phyloP scores from a whole-genome alignment of 495 filamentous ascomycete genomes.

The Talaromyces nanjingensis region DNA sequence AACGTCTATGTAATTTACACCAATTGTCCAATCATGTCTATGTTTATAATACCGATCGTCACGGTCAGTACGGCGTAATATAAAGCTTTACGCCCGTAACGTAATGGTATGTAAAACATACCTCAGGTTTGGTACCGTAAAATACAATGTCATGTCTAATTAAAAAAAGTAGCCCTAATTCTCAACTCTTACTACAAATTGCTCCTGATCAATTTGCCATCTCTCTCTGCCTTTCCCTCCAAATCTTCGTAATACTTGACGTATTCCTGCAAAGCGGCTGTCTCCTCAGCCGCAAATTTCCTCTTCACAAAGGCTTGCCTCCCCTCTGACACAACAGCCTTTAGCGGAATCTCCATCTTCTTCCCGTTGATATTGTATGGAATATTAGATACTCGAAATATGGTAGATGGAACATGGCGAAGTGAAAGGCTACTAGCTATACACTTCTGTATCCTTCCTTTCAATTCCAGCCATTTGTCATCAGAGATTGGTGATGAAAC shows the following conservation, averaged over 20 bases:
- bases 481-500: slow-evolving; percentile 34
- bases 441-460: not conserved
- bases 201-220: not conserved
- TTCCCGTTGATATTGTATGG: slow-evolving; percentile 75
- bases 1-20: not conserved
- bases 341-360: slow-evolving; percentile 70
- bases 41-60: not conserved
- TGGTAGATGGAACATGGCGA: slow-evolving; percentile 5
- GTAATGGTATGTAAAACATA: not conserved
- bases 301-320: not conserved
- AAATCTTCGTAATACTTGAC: not conserved
- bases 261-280: not conserved
- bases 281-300: slow-evolving; percentile 1
- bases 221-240: not conserved
- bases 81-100: not conserved
- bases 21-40: not conserved
- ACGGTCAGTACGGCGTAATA: not conserved
- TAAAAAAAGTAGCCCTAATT: too few relatives aligned
- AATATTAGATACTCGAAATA: not conserved
- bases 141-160: too few relatives aligned
- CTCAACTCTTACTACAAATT: not conserved
- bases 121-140: too few relatives aligned
- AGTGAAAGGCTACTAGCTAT: not conserved
- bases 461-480: not conserved
- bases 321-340: slow-evolving; percentile 55